These are phyloP conservation scores for Chaetoscypha palmicola DNA, from an alignment of 2,329 filamentous ascomycete genomes.

Conservation along the genomic window DNA sequence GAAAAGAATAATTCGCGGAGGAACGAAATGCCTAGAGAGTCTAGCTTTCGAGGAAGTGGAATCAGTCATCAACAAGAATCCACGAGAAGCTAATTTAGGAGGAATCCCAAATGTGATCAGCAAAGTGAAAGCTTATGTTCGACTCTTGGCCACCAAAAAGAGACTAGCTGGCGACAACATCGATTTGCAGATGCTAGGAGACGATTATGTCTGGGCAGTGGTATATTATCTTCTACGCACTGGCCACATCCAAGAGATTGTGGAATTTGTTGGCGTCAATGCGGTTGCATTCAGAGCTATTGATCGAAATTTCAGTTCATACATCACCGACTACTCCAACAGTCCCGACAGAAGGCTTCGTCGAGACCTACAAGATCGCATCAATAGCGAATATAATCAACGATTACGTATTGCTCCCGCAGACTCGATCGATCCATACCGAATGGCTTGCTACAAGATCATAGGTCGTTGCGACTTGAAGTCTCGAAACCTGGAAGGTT, in stretches of 20 bases:
- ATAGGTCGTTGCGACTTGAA: constrained; percentile 70
- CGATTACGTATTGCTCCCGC: constrained; percentile 77
- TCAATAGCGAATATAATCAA: constrained; percentile 84
- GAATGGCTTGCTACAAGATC: constrained; percentile 96
- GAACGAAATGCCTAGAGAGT: constrained; percentile 71
- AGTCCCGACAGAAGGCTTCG: constrained; percentile 71
- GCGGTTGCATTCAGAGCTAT: constrained; percentile 78
- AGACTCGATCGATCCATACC: constrained; percentile 85
- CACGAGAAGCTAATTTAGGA: constrained; percentile 80
- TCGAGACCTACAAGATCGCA: constrained; percentile 74
- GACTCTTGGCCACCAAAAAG: constrained; percentile 70
- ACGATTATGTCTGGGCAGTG: constrained; percentile 88
- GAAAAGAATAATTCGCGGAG: constrained; percentile 73
- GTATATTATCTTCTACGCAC: constrained; percentile 87
- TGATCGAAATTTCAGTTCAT: constrained; percentile 82
- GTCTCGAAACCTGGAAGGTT: constrained; percentile 55
- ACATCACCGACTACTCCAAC: constrained; percentile 76
- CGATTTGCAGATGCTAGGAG: constrained; percentile 69
- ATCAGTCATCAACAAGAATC: constrained; percentile 70
- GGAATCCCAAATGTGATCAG: constrained; percentile 82
- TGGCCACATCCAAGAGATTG: constrained; percentile 77
- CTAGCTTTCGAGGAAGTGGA: constrained; percentile 76
- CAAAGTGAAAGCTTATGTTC: constrained; percentile 88
- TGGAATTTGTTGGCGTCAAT: constrained; percentile 76
- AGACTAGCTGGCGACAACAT: constrained; percentile 77